phyloP scores from a whole-genome alignment of 75 land plant genomes.

The Adiantum capillusveneris region DNA sequence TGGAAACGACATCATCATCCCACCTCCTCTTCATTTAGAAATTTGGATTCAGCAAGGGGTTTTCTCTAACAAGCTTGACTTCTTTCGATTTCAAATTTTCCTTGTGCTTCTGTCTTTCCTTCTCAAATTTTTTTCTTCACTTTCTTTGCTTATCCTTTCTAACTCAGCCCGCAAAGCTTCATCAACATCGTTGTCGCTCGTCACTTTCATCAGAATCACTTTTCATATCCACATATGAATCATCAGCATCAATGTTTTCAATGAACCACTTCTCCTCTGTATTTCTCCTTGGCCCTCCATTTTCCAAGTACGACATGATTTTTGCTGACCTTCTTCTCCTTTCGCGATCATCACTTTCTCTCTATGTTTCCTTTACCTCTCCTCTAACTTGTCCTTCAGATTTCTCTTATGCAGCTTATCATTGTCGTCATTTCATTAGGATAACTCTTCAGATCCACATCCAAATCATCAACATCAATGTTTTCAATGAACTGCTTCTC shows the following conservation, averaged over 20 bases:
- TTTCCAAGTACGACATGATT: slow-evolving; percentile 19
- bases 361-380: slow-evolving; percentile 90
- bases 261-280: slow-evolving; percentile 59
- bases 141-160: slow-evolving; percentile 79
- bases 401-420: slow-evolving; percentile 88
- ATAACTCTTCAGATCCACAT: no score
- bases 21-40: slow-evolving; percentile 93
- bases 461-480: no score
- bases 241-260: slow-evolving; percentile 85
- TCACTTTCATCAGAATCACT: slow-evolving; percentile 66
- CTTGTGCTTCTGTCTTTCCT: slow-evolving; percentile 77
- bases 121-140: slow-evolving; percentile 75
- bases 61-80: slow-evolving; percentile 77
- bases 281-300: slow-evolving; percentile 56
- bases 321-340: slow-evolving; percentile 40
- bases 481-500: no score
- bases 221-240: slow-evolving; percentile 79
- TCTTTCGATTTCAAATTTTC: slow-evolving; percentile 85
- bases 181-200: slow-evolving; percentile 51
- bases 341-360: slow-evolving; percentile 89
- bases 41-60: slow-evolving; percentile 68
- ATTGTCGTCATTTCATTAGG: no score
- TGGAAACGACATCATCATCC: slow-evolving; percentile 99
- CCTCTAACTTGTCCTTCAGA: slow-evolving; percentile 80
- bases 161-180: slow-evolving; percentile 87